Evolutionary conservation across 2,329 filamentous ascomycete species (phyloP).

Genomic region (Capronia americana): DNA sequence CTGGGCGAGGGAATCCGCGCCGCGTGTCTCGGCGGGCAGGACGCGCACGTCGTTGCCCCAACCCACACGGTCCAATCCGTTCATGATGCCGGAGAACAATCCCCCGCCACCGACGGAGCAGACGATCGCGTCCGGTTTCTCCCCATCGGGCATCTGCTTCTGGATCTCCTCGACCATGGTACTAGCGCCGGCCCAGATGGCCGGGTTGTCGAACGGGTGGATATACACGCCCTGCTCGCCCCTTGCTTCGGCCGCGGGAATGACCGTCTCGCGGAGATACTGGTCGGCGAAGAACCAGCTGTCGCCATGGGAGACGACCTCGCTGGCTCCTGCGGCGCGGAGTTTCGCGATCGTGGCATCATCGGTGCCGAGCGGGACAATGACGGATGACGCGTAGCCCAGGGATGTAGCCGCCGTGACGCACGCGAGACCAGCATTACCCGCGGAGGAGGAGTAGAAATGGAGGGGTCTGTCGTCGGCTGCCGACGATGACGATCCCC

Average conservation of each 20-base stretch:
- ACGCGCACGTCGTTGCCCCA: constrained; percentile 54
- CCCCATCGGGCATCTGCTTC: constrained; percentile 47
- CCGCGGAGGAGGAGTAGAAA: constrained; percentile 82
- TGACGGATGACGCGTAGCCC: constrained; percentile 72
- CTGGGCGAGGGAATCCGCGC: constrained; percentile 73
- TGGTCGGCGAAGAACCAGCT: constrained; percentile 73
- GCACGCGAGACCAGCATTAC: constrained; percentile 84
- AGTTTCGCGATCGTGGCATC: constrained; percentile 75
- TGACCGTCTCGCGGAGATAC: constrained; percentile 64
- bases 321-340: constrained; percentile 65
- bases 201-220: constrained; percentile 55
- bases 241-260: constrained; percentile 42
- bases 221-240: constrained; percentile 55
- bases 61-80: constrained; percentile 61
- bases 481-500: constrained; percentile 53
- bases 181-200: constrained; percentile 55
- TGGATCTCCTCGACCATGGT: constrained; percentile 54
- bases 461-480: constrained; percentile 58
- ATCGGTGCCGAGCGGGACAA: constrained; percentile 71
- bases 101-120: constrained; percentile 84
- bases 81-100: constrained; percentile 75
- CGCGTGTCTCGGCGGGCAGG: constrained; percentile 76
- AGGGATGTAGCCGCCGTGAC: constrained; percentile 73
- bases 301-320: constrained; percentile 71
- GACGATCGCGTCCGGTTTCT: constrained; percentile 70